Conservation (phyloP, 768 basidiomycete genomes). For the Phaeotremella fagi region DNA sequence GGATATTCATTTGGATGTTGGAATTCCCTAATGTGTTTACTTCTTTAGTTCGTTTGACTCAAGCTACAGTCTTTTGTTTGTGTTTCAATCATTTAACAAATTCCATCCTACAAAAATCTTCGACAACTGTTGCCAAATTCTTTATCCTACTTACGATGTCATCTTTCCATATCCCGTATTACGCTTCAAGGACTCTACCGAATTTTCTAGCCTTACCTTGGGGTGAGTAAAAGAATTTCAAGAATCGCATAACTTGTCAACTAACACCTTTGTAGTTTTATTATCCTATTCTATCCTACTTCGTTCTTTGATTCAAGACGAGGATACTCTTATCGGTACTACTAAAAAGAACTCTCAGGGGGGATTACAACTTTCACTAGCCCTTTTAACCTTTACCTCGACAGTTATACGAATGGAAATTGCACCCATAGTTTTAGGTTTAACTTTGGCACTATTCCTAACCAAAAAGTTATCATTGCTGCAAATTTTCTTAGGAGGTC, state of each 20-base stretch:
- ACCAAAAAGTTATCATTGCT: slow-evolving; percentile 42
- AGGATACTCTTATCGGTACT: neutral
- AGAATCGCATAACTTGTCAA: too few relatives aligned
- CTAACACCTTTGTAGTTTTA: neutral
- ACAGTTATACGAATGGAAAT: slow-evolving; percentile 81
- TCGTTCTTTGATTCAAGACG: neutral
- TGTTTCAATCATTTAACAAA: slow-evolving; percentile 62
- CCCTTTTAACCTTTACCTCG: slow-evolving; percentile 61
- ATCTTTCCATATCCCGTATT: slow-evolving; percentile 89
- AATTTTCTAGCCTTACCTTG: slow-evolving; percentile 86
- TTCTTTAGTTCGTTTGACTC: slow-evolving; percentile 63
- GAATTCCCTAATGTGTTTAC: neutral
- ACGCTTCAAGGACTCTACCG: slow-evolving; percentile 87
- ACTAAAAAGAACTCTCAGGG: slow-evolving; percentile 5
- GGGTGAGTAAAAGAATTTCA: slow-evolving; percentile 52
- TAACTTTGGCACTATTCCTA: too few relatives aligned
- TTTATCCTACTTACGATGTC: slow-evolving; percentile 66
- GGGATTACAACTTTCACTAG: slow-evolving; percentile 43
- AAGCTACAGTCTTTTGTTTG: slow-evolving; percentile 63
- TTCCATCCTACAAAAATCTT: slow-evolving; percentile 63
- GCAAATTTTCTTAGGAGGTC: slow-evolving; percentile 18
- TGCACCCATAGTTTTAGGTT: too few relatives aligned
- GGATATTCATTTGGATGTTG: too few relatives aligned
- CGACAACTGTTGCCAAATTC: slow-evolving; percentile 48
- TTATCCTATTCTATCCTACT: neutral